phyloP scores from a whole-genome alignment of 164 flowering plant species.

The Litsea cubeba region DNA sequence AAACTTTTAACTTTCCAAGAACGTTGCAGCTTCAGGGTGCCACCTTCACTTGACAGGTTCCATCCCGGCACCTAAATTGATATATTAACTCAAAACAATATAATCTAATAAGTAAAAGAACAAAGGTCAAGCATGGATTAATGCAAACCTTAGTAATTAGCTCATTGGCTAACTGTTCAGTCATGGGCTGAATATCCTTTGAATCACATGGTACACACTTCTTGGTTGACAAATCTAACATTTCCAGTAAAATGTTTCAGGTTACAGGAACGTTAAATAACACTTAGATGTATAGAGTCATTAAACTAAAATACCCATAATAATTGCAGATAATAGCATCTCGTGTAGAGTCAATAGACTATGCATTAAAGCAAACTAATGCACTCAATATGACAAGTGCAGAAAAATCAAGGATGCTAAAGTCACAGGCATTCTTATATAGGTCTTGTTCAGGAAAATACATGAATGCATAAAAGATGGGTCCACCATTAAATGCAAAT shows the following conservation, averaged over 20 bases:
- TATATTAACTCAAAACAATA: neutral
- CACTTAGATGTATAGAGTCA: neutral
- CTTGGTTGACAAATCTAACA: constrained; percentile 60
- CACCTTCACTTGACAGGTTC: constrained; percentile 66
- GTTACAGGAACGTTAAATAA: neutral
- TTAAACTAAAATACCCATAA: neutral
- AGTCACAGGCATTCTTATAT: neutral
- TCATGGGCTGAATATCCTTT: constrained; percentile 73
- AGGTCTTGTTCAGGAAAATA: neutral
- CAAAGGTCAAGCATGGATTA: neutral
- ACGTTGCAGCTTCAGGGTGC: constrained; percentile 50
- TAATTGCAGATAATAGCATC: neutral
- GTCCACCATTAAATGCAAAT: no score
- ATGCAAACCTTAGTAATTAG: constrained; percentile 48
- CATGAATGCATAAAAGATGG: neutral
- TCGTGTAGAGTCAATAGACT: neutral
- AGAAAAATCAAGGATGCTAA: neutral
- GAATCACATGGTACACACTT: constrained; percentile 89
- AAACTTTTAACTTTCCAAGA: constrained; percentile 90
- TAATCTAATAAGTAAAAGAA: neutral
- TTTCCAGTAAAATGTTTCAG: constrained; percentile 10
- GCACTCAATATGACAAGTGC: neutral
- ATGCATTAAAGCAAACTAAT: neutral
- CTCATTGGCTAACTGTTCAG: constrained; percentile 58
- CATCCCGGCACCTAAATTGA: constrained; percentile 70